Percentiles rank a stretch among this genome's conserved stretches.
phyloP scores from a whole-genome alignment of 2,329 filamentous ascomycete species.

The Diplodia seriata region DNA sequence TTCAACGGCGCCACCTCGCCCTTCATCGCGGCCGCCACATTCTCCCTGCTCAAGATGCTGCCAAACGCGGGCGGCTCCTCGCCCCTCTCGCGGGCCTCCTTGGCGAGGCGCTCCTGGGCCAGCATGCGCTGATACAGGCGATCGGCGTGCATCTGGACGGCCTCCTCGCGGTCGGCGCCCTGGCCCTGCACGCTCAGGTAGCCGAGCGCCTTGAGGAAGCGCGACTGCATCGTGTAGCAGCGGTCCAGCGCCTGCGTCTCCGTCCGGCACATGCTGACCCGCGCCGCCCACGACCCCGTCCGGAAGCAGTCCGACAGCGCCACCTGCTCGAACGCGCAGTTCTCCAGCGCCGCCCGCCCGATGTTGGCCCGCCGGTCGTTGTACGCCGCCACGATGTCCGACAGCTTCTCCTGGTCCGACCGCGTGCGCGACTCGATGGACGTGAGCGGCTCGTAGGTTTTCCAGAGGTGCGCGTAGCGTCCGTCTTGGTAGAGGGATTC shows the following conservation, averaged over 20 bases:
- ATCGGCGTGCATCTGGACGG: constrained; percentile 92
- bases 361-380: constrained; percentile 82
- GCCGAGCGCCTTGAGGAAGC: constrained; percentile 88
- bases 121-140: constrained; percentile 87
- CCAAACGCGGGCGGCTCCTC: constrained; percentile 64
- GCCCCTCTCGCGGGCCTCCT: constrained; percentile 68
- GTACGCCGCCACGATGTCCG: constrained; percentile 80
- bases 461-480: constrained; percentile 88
- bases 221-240: constrained; percentile 89
- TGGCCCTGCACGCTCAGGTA: constrained; percentile 75
- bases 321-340: constrained; percentile 87
- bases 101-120: constrained; percentile 77
- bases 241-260: constrained; percentile 80
- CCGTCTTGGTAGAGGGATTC: constrained; percentile 72
- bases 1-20: constrained; percentile 8
- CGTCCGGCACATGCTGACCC: constrained; percentile 79
- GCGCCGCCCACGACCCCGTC: constrained; percentile 69
- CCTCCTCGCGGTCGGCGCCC: constrained; percentile 76
- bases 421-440: constrained; percentile 73
- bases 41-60: constrained; percentile 53
- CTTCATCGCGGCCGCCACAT: constrained; percentile 36
- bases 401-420: constrained; percentile 79
- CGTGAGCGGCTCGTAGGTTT: constrained; percentile 78
- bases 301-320: constrained; percentile 81
- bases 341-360: constrained; percentile 84